Base-by-base conservation (phyloP, 2,329 filamentous ascomycete genomes). In the Basipetospora sp. region DNA sequence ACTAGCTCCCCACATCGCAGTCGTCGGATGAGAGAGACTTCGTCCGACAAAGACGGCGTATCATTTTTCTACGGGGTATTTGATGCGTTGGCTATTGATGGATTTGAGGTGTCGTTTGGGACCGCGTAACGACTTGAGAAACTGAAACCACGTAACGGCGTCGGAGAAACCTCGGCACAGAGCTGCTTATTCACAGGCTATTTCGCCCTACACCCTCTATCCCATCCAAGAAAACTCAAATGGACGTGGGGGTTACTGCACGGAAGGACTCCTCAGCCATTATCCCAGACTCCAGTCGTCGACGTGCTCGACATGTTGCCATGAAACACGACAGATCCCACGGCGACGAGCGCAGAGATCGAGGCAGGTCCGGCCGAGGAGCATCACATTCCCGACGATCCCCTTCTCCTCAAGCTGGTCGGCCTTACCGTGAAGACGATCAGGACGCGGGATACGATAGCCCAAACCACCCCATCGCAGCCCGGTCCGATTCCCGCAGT, bases 161-260 rank as follows among this genome's bases (percentile, higher is more conserved):
- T 28, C 36, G 36, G 36, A 39, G n/a, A 34, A 39, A 29, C 20
- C n/a, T 19, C 36, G 36, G 36, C 4, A 33, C 16, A 33, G 22
- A 5, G 3, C 20, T 31, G 36, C 20, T 33, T 39, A 39, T 39
- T 33, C 36, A 18, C 11, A 15, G 36, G 36, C 13, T 38, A 27
- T 32, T 33, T 11, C n/a, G 11, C 22, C 13, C 13, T 13, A 11
- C 14, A 11, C 31, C 16, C 18, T 17, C 46, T 33, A 48, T 47
- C 47, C 48, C n/a, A n/a, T 47, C 49, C 50, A 57, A 60, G 57
- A 60, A 57, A 60, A 57, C 54, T 59, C 53, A 49, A 54, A 50
- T 25, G 22, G 11, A 25, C 6, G 11, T 25, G 22, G 22, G 22
- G 36, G 18, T 29, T 17, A n/a, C 22, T 28, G 22, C 36, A 14